Percentiles rank a stretch among this genome's conserved stretches.
phyloP scores from a whole-genome alignment of 2,329 filamentous ascomycete species.

The Neofusicoccum laricinum region DNA sequence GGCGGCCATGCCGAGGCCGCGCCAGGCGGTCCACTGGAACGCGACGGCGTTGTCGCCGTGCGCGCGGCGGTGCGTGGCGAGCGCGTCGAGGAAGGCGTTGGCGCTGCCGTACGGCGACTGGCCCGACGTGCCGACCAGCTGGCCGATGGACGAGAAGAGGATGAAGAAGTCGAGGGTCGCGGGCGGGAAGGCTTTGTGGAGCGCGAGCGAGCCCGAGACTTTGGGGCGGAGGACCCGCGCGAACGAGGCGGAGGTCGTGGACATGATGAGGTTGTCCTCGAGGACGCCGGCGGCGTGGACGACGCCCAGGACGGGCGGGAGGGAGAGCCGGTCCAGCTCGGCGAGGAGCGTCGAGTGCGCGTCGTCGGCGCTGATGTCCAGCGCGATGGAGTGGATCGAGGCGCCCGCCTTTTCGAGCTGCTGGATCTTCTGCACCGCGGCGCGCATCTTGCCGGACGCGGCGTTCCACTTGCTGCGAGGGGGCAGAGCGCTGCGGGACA shows the following conservation, averaged over 20 bases:
- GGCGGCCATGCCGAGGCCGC: slow-evolving; percentile 39
- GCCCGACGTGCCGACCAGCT: slow-evolving; percentile 7
- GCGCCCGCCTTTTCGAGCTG: slow-evolving; percentile 26
- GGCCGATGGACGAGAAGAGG: slow-evolving; percentile 15
- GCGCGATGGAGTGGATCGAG: slow-evolving; percentile 29
- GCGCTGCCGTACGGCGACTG: slow-evolving; percentile 21
- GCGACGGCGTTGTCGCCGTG: slow-evolving; percentile 42
- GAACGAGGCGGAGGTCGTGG: slow-evolving; percentile 30
- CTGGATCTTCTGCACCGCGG: slow-evolving; percentile 20
- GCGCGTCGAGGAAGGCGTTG: slow-evolving; percentile 21
- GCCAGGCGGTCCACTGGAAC: slow-evolving; percentile 46
- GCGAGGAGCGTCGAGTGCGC: slow-evolving; percentile 23
- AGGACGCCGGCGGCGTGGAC: slow-evolving; percentile 42
- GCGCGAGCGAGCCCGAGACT: slow-evolving; percentile 25
- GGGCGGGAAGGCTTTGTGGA: slow-evolving; percentile 30
- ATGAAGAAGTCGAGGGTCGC: slow-evolving; percentile 26
- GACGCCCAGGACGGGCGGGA: slow-evolving; percentile 41
- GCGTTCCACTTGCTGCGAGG: slow-evolving; percentile 31
- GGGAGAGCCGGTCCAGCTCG: slow-evolving; percentile 31
- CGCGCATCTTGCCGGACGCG: slow-evolving; percentile 17
- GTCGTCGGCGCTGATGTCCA: slow-evolving; percentile 34
- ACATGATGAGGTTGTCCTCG: slow-evolving; percentile 36
- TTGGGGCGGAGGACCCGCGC: slow-evolving; percentile 34
- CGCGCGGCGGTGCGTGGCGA: slow-evolving; percentile 22
- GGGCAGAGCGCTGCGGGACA: slow-evolving; percentile 39